Evolutionary conservation across 169 alveolate species (phyloP).

Genomic region (Plasmodium billcollinsi): DNA sequence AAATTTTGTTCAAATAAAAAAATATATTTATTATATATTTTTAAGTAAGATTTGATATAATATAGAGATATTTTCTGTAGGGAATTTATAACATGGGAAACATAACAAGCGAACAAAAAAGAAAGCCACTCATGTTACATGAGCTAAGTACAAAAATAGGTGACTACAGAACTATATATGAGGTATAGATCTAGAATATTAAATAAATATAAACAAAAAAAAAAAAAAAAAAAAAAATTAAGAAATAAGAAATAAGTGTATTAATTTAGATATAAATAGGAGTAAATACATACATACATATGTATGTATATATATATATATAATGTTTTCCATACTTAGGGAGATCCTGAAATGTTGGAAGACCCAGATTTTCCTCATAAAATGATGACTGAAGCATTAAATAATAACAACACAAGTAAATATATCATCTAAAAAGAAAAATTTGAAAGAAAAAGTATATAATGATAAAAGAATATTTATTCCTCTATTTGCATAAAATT

Average conservation of each 20-base stretch:
- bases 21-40: not conserved
- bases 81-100: constrained; percentile 49
- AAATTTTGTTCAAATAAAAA: not conserved
- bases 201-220: not conserved
- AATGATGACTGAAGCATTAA: constrained; percentile 77
- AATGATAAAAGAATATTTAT: no score
- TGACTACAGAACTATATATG: constrained; percentile 62
- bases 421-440: not conserved
- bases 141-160: constrained; percentile 71
- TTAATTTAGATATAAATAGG: not conserved
- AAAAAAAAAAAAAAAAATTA: not conserved
- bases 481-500: not conserved
- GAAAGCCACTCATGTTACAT: constrained; percentile 37
- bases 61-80: not conserved
- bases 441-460: no score
- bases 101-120: constrained; percentile 45
- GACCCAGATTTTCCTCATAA: constrained; percentile 83
- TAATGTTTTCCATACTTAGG: constrained; percentile 75
- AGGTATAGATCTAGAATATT: constrained; percentile 15
- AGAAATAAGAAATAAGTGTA: not conserved
- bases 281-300: not conserved
- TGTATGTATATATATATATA: constrained; percentile 2
- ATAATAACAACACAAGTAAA: constrained; percentile 77
- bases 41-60: not conserved
- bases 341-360: constrained; percentile 82